These are phyloP conservation scores for Berberis vulgaris DNA, from an alignment of 164 flowering plant genomes.

Conservation along the genomic window DNA sequence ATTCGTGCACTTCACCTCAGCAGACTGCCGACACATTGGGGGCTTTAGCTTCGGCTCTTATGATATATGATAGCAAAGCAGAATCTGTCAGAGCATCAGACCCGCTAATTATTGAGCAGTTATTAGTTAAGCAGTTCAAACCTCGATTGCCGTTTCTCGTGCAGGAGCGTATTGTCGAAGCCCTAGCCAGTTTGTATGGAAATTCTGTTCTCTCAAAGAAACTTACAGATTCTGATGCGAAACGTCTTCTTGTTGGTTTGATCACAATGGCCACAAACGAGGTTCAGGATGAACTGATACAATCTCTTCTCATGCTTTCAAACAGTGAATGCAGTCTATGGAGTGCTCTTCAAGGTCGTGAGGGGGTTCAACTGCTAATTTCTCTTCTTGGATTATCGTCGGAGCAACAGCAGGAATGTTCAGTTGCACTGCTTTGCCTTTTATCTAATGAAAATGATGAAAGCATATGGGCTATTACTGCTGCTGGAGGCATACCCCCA, in stretches of 20 bases:
- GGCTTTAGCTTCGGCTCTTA: slow-evolving; percentile 96
- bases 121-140: slow-evolving; percentile 69
- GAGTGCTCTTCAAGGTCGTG: slow-evolving; percentile 96
- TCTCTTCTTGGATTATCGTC: slow-evolving; percentile 98
- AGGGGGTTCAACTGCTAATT: slow-evolving; percentile 92
- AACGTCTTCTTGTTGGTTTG: slow-evolving; percentile 85
- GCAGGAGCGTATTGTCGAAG: slow-evolving; percentile 95
- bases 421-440: slow-evolving; percentile 83
- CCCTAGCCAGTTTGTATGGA: slow-evolving; percentile 94
- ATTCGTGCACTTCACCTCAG: slow-evolving; percentile 83
- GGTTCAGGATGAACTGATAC: slow-evolving; percentile 79
- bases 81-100: slow-evolving; percentile 77
- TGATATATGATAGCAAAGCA: slow-evolving; percentile 90
- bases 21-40: slow-evolving; percentile 95
- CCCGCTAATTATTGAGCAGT: slow-evolving; percentile 70
- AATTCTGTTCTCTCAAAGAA: slow-evolving; percentile 57
- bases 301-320: slow-evolving; percentile 72
- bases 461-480: slow-evolving; percentile 98
- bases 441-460: slow-evolving; percentile 92
- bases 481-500: slow-evolving; percentile 99
- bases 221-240: slow-evolving; percentile 78
- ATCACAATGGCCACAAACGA: slow-evolving; percentile 93
- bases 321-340: slow-evolving; percentile 76
- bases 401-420: slow-evolving; percentile 98
- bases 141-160: slow-evolving; percentile 72